Evolutionary conservation across 176 grass and related monocot species (phyloP), one percentile per base, ranked within the genome.

Genomic region (Alopecurus myosuroides): DNA sequence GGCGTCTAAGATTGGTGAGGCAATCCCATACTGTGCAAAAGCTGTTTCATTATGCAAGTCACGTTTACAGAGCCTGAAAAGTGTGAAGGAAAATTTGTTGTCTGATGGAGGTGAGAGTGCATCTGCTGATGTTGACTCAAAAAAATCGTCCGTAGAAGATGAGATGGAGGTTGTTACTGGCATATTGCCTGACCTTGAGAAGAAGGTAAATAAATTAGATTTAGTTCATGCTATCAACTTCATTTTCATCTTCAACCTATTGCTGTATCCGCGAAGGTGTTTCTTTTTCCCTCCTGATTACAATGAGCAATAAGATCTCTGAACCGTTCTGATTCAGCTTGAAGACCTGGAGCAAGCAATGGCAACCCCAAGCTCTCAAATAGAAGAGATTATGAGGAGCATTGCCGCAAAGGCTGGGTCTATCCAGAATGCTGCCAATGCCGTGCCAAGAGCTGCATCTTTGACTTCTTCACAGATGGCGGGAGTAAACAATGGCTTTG

Each of bases 171-270:
- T 82, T 76, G 79, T 99, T 34, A 80, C 62, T 88, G 88, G 88
- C 56, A 89, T 99, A 67, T 86, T 92, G 56, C 70, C 78, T 94
- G 97, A 99, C n/a, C 93, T 99, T 28, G 93, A 96, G 82, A 94
- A 95, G 85, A 99, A 99, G 97, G 97, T 99, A 98, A 77, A 25
- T 80, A 68, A 46, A 44, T 44, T 61, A 0, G 25, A 44, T 67
- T 69, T 17, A 44, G 15, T 79, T 69, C 26, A 70, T 51, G 67
- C 55, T 73, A 44, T 11, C 56, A 74, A 14, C 7, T 71, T 50
- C 14, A 51, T 37, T 79, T 56, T 74, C 4, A 15, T 91, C 80
- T 69, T 80, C 19, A 74, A 45, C 63, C 30, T 79, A 14, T 17
- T 50, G 31, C n/a, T 73, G 10, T 84, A 44, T 70, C 34, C 23